Evolutionary conservation across 441 rosid species (phyloP), one percentile per base, ranked within the genome.

Genomic region (Geranium incanum): DNA sequence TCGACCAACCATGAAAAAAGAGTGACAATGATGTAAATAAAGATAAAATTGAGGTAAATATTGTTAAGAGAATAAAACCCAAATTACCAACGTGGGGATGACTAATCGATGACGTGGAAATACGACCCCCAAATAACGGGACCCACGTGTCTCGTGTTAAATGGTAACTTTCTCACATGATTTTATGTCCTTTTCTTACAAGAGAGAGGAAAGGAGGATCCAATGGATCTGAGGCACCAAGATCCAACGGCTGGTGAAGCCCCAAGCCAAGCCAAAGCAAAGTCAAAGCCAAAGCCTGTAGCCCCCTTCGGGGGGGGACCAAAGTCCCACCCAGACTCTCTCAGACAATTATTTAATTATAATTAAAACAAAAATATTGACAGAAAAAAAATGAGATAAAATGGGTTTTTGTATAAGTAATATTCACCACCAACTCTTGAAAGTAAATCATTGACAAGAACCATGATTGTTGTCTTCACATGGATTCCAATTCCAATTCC

Each of bases 381-480:
- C 48, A 50, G 0, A 8, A 18, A 8, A 12, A 19, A 52, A 52
- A 57, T 16, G 13, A 57, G 5, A 28, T 0, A 0, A 67, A 71
- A 43, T n/a, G 18, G 13, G 13, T 52, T 36, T 2, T 28, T 28
- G 33, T 28, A 28, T 28, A 28, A 28, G 33, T 28, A 28, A 28
- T 28, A 28, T 28, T 28, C 33, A 28, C 33, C 33, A 28, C 1
- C 33, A 28, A 28, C 33, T 28, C 33, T 28, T 28, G 33, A 28
- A 28, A 28, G 33, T 2, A 28, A 52, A 43, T 43, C 11, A 43
- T 43, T 43, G 50, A 43, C 50, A 43, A 43, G 50, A 43, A 43
- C 71, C 78, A 82, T 82, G 77, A 79, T 82, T 86, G 82, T 82
- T 86, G 82, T 79, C 79, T 67, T 79, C 87, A 79, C 86, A 81